Conservation (phyloP, 1,284 basidiomycete species). For the Polyporus tsugae region DNA sequence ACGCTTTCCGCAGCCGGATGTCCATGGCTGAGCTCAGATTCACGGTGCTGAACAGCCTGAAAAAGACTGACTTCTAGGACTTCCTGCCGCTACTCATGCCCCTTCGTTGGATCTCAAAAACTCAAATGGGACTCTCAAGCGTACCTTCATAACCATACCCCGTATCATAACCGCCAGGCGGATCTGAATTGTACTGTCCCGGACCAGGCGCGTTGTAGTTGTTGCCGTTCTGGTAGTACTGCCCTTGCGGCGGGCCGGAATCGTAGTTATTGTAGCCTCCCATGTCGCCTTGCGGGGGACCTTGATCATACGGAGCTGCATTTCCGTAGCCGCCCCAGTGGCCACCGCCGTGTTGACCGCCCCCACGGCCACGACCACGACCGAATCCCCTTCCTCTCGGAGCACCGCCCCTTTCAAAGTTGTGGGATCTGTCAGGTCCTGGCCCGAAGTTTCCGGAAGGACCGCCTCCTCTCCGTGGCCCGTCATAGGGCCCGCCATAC, state of each 20-base stretch:
- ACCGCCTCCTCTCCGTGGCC: conserved; percentile 69
- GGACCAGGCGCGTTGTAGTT: conserved; percentile 52
- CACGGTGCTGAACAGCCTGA: conserved; percentile 22
- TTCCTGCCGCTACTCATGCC: conserved; percentile 18
- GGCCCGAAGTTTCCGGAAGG: conserved; percentile 70
- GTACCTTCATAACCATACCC: conserved; percentile 80
- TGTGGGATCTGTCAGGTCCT: conserved; percentile 77
- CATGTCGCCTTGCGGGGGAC: conserved; percentile 63
- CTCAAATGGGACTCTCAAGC: conserved; percentile 57
- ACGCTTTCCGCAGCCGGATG: conserved; percentile 13
- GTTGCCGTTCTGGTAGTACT: conserved; percentile 70
- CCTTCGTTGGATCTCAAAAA: conserved; percentile 23
- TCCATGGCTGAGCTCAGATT: conserved; percentile 43
- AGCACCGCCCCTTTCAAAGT: conserved; percentile 66
- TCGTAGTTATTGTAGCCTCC: conserved; percentile 74
- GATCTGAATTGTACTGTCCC: conserved; percentile 51
- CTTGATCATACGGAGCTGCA: conserved; percentile 68
- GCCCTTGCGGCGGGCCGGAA: conserved; percentile 59
- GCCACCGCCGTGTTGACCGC: conserved; percentile 32
- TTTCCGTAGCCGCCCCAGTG: conserved; percentile 62
- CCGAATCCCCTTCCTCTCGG: conserved; percentile 70
- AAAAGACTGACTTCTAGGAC: conserved; percentile 14
- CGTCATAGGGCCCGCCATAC: conserved; percentile 77
- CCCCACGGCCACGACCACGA: conserved; percentile 59
- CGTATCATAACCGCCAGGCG: conserved; percentile 59